Evolutionary conservation across 2,329 filamentous ascomycete species (phyloP), one percentile per base, ranked within the genome.

Genomic region (Fusarium nisikadoi): DNA sequence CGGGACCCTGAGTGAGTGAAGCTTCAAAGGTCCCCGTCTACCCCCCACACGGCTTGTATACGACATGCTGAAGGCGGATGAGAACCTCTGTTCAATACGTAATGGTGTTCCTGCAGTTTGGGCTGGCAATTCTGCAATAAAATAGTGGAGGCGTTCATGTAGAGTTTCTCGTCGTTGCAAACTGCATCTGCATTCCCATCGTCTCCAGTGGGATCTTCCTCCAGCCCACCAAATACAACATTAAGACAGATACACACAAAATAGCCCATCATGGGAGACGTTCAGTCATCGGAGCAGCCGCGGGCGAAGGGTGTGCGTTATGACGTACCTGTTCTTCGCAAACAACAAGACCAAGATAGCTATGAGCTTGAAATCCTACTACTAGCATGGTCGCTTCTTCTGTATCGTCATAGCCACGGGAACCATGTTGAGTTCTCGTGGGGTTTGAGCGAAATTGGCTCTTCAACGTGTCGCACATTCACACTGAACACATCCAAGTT

Each of bases 391-490:
- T 36, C 72, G 5, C 74, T 76, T 29, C 74, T 75, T 25, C 55
- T 76, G 6, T 76, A 76, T 23, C 72, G 74, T 9, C 66, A 76
- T 45, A 76, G 49, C n/a, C 73, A 61, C 13, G 74, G 74, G 3
- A 75, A 75, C 14, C 72, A 74, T 25, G 57, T 73, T 9, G 72
- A 76, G 19, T 76, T 65, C 29, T 76, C 74, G 0, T 76, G 74
- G 74, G 71, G 74, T 3, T 17, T 75, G 36, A 65, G 57, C 47
- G 68, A 76, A 29, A 52, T 64, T 13, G 71, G 55, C 2, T 58
- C 72, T 8, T 54, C 60, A 1, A 62, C 68, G 13, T 72, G 62
- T 31, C 62, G 54, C 20, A 73, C 60, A 29, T 71, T 75, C 27
- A 74, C 75, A 25, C 41, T 76, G 23, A 73, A 74, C 57, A 76